Percentiles rank a stretch among this genome's conserved stretches.
These are phyloP conservation scores for Bruguiera sexangula DNA, from an alignment of 345 rosid species.

Conservation along the genomic window DNA sequence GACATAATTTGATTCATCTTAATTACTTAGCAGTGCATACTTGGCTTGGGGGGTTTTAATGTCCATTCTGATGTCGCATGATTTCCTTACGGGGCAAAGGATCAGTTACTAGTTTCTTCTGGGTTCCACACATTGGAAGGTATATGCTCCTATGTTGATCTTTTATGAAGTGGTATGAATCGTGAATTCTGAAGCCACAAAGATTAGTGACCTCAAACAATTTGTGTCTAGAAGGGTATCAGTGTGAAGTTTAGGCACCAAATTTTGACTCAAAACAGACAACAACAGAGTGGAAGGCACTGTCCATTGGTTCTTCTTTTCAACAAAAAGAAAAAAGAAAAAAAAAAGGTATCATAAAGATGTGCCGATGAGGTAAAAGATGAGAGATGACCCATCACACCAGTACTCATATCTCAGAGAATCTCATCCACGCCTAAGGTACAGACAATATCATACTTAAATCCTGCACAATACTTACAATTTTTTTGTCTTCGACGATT, in stretches of 20 bases:
- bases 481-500: too few relatives aligned
- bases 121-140: conserved; percentile 3
- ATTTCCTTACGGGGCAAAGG: conserved; percentile 1
- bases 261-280: too few relatives aligned
- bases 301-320: too few relatives aligned
- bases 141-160: conserved; percentile 14
- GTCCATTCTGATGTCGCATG: conserved; percentile 25
- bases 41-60: not conserved
- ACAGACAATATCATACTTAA: too few relatives aligned
- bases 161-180: not conserved
- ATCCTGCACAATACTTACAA: too few relatives aligned
- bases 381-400: too few relatives aligned
- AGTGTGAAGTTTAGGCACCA: not conserved
- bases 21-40: not conserved
- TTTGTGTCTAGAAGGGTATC: conserved; percentile 38
- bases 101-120: not conserved
- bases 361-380: too few relatives aligned
- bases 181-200: not conserved
- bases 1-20: conserved; percentile 10
- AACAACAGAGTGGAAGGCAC: too few relatives aligned
- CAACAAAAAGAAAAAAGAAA: too few relatives aligned
- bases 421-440: too few relatives aligned
- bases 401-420: too few relatives aligned
- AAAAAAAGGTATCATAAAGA: too few relatives aligned
- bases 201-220: conserved; percentile 13